Evolutionary conservation across 352 stramenopile genomes (phyloP).

Genomic region (Pythium aquatile): DNA sequence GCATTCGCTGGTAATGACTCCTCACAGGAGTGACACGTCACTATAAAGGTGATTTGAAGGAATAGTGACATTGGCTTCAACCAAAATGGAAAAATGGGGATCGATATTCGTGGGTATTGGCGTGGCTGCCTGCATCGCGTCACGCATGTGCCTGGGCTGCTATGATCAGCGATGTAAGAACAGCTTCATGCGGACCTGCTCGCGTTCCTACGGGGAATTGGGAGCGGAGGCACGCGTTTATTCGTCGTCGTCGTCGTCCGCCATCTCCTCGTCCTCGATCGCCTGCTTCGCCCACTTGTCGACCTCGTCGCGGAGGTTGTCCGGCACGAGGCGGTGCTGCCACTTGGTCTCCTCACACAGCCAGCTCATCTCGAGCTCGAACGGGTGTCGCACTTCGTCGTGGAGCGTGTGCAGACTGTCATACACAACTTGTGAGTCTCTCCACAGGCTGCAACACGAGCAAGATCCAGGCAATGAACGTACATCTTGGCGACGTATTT

Average conservation of each 20-base stretch:
- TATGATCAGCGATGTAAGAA: neutral
- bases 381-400: slow-evolving; percentile 97
- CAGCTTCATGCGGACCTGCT: neutral
- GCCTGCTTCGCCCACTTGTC: slow-evolving; percentile 84
- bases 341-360: slow-evolving; percentile 94
- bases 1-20: neutral
- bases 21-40: neutral
- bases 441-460: neutral
- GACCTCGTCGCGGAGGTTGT: slow-evolving; percentile 83
- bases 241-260: slow-evolving; percentile 85
- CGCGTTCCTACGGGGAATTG: neutral
- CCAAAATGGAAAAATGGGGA: neutral
- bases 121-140: neutral
- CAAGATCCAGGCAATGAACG: slow-evolving; percentile 15
- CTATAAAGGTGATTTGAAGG: neutral
- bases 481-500: slow-evolving; percentile 98
- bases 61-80: slow-evolving; percentile 3
- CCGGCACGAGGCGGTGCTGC: slow-evolving; percentile 94
- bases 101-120: neutral
- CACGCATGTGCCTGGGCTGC: neutral
- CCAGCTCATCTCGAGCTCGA: slow-evolving; percentile 98
- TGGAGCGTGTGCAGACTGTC: slow-evolving; percentile 93
- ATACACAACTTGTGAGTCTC: slow-evolving; percentile 7
- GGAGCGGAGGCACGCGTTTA: slow-evolving; percentile 12
- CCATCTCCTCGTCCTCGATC: slow-evolving; percentile 88